phyloP scores from a whole-genome alignment of 805 yeast species.

The Wickerhamiella dianesei region DNA sequence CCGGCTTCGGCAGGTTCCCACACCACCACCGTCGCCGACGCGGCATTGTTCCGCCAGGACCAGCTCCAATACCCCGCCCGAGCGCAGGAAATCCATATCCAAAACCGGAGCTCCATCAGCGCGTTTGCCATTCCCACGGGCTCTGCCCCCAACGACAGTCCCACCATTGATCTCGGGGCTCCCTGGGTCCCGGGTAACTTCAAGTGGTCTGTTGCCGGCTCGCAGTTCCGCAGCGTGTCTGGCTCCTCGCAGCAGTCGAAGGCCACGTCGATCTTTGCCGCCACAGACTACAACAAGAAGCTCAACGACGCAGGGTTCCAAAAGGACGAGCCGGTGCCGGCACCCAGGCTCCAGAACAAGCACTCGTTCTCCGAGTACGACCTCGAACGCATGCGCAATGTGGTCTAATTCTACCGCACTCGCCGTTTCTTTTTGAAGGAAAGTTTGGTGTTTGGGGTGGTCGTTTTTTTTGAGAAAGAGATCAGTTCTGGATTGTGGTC shows the following conservation, averaged over 20 bases:
- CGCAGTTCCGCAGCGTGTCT: conserved; percentile 16
- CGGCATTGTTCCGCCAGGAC: conserved; percentile 2
- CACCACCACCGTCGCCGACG: no score
- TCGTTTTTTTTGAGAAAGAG: no score
- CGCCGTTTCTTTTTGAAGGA: no score
- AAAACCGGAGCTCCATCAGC: conserved; percentile 1
- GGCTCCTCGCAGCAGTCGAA: conserved; percentile 18
- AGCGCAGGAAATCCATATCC: no score
- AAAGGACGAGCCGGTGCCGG: conserved; percentile 18
- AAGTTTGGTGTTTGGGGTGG: no score
- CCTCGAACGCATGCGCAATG: conserved; percentile 8
- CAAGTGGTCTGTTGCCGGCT: conserved; percentile 1
- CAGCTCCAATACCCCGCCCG: neutral
- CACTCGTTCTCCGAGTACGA: conserved; percentile 13
- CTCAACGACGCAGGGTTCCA: conserved; percentile 20
- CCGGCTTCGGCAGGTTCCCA: neutral
- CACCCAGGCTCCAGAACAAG: conserved; percentile 3
- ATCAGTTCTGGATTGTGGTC: no score
- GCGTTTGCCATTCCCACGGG: neutral
- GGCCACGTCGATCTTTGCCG: conserved; percentile 15
- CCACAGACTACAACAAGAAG: conserved; percentile 19
- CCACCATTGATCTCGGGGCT: neutral
- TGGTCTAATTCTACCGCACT: neutral
- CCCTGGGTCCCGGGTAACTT: neutral
- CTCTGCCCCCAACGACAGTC: neutral